These are phyloP conservation scores for Aspergillus leporis DNA, from an alignment of 495 filamentous ascomycete genomes.

Conservation along the genomic window DNA sequence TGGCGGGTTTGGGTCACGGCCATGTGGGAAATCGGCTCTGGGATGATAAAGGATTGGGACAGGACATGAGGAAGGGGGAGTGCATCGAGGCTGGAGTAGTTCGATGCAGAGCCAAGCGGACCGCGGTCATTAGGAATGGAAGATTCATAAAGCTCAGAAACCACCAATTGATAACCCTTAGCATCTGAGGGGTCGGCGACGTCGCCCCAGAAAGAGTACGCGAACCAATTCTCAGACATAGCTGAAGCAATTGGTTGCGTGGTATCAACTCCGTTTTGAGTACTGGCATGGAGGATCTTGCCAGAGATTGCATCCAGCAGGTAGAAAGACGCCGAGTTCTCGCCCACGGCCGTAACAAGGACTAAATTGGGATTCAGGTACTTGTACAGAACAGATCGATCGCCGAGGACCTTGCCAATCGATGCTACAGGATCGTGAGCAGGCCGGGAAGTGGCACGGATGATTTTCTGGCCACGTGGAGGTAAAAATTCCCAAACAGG, in stretches of 20 bases:
- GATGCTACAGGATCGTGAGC: constrained; percentile 87
- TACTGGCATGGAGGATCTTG: constrained; percentile 66
- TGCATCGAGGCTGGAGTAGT: constrained; percentile 72
- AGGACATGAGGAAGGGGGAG: constrained; percentile 66
- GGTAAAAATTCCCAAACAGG: constrained; percentile 77
- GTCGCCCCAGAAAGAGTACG: constrained; percentile 81
- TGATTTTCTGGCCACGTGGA: constrained; percentile 63
- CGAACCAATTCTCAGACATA: constrained; percentile 93
- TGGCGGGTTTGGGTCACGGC: constrained; percentile 86
- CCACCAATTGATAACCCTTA: constrained; percentile 83
- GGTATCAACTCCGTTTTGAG: constrained; percentile 72
- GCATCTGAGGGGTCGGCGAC: constrained; percentile 52
- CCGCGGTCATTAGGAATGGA: constrained; percentile 82
- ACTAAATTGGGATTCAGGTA: constrained; percentile 89
- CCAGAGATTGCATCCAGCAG: constrained; percentile 88
- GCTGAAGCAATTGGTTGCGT: constrained; percentile 71
- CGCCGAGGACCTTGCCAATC: constrained; percentile 88
- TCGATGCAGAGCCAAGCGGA: constrained; percentile 61
- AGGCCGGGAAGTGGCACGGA: constrained; percentile 64
- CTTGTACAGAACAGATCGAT: constrained; percentile 94
- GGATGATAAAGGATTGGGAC: constrained; percentile 76
- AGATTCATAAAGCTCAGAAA: constrained; percentile 90
- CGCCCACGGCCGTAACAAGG: constrained; percentile 69
- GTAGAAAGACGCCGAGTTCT: constrained; percentile 66
- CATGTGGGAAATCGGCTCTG: constrained; percentile 73